Evolutionary conservation across 805 yeast species (phyloP).

Genomic region (Monosporozyma unispora): DNA sequence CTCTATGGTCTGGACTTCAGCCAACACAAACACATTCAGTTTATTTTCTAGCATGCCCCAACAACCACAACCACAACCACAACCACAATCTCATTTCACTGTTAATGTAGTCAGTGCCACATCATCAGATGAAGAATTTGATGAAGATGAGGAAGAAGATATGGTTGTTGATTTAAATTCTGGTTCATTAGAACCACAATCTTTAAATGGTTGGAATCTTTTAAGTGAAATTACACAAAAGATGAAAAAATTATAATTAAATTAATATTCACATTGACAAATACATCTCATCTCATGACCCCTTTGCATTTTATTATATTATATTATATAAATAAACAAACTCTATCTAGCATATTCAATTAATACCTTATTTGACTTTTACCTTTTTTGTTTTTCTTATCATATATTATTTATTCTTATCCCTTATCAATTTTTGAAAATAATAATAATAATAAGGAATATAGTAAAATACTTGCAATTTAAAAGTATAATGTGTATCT

Average conservation of each 20-base stretch:
- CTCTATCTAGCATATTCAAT: background rate
- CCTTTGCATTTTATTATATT: background rate
- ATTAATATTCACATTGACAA: background rate
- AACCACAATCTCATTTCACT: background rate
- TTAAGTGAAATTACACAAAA: constrained; percentile 22
- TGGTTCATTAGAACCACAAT: constrained; percentile 23
- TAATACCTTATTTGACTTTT: too few relatives aligned
- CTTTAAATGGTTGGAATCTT: constrained; percentile 17
- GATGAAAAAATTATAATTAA: constrained; percentile 16
- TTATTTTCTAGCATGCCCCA: background rate
- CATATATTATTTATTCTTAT: too few relatives aligned
- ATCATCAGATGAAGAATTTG: background rate
- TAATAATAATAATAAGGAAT: too few relatives aligned
- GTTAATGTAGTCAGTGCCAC: background rate
- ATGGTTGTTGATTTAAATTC: constrained; percentile 25
- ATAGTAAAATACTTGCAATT: too few relatives aligned
- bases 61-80: background rate
- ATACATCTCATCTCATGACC: background rate
- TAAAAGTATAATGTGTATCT: too few relatives aligned
- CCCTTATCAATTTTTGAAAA: too few relatives aligned
- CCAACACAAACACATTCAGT: background rate
- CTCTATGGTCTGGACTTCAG: background rate
- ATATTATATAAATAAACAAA: background rate
- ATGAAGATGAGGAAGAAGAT: constrained; percentile 18
- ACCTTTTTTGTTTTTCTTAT: too few relatives aligned